These are phyloP conservation scores for Euryodendron excelsum DNA, from an alignment of 148 eudicot species.

Conservation along the genomic window DNA sequence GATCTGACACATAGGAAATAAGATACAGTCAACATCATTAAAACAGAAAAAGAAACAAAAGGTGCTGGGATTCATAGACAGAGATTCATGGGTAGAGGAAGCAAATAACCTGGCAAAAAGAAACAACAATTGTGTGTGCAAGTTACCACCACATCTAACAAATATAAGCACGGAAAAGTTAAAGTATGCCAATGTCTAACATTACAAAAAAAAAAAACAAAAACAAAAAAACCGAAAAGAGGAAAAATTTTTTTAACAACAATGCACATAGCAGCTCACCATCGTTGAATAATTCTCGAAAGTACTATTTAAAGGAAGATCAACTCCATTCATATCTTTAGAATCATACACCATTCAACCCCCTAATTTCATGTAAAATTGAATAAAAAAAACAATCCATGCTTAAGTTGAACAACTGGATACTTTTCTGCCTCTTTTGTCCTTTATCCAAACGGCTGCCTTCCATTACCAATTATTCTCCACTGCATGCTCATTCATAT, in stretches of 20 bases:
- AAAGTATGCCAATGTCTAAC: neutral
- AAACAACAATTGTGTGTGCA: neutral
- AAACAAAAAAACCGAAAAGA: neutral
- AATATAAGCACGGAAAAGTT: neutral
- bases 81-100: neutral
- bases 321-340: no score
- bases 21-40: constrained; percentile 18
- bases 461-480: neutral
- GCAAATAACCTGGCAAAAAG: constrained; percentile 2
- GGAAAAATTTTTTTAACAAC: neutral
- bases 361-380: neutral
- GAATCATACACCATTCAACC: neutral
- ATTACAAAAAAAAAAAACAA: no score
- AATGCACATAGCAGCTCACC: neutral
- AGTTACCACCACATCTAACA: neutral
- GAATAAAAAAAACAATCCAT: neutral
- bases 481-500: neutral
- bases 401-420: neutral
- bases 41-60: constrained; percentile 4
- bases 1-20: constrained; percentile 55
- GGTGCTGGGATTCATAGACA: neutral
- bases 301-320: neutral
- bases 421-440: neutral
- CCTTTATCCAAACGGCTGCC: neutral
- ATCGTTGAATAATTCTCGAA: neutral